Conservation (phyloP, 2,329 filamentous ascomycete species). For the Davidsoniella australis region DNA sequence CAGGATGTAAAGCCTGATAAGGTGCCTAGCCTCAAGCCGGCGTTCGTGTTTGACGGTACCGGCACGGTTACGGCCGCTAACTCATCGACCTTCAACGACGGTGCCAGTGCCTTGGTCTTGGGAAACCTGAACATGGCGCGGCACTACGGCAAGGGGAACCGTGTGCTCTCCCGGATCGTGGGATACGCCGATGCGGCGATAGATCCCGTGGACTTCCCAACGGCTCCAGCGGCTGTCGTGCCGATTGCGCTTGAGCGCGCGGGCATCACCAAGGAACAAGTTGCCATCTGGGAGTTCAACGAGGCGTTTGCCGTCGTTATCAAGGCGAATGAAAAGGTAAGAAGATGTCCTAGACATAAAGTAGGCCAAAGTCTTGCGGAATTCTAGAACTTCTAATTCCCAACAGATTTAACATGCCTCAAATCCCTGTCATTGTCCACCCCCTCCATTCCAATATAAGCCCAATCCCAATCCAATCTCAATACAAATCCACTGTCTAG, state of each 20-base stretch:
- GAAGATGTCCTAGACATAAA: background rate
- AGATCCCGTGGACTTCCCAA: conserved; percentile 82
- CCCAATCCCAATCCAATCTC: too few relatives aligned
- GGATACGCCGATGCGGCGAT: conserved; percentile 78
- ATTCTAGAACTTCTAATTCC: too few relatives aligned
- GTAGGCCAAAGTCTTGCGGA: background rate
- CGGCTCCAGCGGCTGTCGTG: conserved; percentile 83
- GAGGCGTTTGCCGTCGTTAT: conserved; percentile 94
- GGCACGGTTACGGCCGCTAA: conserved; percentile 92
- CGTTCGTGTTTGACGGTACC: conserved; percentile 70
- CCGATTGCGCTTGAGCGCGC: conserved; percentile 77
- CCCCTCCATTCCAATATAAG: too few relatives aligned
- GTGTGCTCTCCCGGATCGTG: conserved; percentile 75
- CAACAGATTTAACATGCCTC: background rate
- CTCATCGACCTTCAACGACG: conserved; percentile 86
- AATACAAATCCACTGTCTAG: background rate
- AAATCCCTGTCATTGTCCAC: too few relatives aligned
- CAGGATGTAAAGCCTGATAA: conserved; percentile 76
- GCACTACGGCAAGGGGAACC: conserved; percentile 58
- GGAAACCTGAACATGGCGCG: conserved; percentile 66
- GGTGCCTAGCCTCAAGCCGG: conserved; percentile 71
- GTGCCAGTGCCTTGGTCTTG: conserved; percentile 76
- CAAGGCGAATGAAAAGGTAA: conserved; percentile 77
- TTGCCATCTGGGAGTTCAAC: conserved; percentile 95
- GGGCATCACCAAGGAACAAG: conserved; percentile 78